phyloP scores from a whole-genome alignment of 257 asterid genomes.

The Eucommia ulmoides region DNA sequence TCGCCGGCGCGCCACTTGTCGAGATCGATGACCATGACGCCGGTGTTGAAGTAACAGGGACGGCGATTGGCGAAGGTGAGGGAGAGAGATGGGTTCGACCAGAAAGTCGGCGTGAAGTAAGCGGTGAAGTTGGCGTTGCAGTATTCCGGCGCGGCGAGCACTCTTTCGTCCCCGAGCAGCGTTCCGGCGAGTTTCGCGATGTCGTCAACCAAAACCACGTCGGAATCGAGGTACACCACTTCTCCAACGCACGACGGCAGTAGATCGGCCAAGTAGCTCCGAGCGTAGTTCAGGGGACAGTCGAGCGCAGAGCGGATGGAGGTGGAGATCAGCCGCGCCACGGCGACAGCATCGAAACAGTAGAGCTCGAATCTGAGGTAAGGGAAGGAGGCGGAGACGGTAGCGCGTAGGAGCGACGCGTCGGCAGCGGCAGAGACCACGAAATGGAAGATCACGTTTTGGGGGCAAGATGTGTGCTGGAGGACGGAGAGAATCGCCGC shows the following conservation, averaged over 20 bases:
- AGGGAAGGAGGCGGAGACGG: constrained; percentile 56
- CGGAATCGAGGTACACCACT: constrained; percentile 81
- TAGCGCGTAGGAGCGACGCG: constrained; percentile 30
- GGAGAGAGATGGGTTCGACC: constrained; percentile 85
- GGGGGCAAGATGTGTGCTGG: constrained; percentile 85
- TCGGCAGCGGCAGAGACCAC: constrained; percentile 53
- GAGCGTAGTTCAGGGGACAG: constrained; percentile 85
- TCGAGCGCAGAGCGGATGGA: constrained; percentile 94
- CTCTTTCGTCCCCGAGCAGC: constrained; percentile 31
- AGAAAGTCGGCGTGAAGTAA: constrained; percentile 77
- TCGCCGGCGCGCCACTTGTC: constrained; percentile 65
- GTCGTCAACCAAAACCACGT: constrained; percentile 76
- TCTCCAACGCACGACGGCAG: constrained; percentile 63
- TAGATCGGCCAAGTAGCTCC: constrained; percentile 69
- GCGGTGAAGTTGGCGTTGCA: constrained; percentile 86
- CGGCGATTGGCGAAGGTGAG: constrained; percentile 51
- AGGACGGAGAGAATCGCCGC: constrained; percentile 77
- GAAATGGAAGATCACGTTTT: constrained; percentile 60
- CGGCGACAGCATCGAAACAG: constrained; percentile 39
- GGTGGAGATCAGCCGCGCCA: constrained; percentile 72
- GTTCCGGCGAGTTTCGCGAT: constrained; percentile 51
- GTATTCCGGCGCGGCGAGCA: constrained; percentile 91
- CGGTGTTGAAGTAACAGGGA: constrained; percentile 91
- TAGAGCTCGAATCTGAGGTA: constrained; percentile 54
- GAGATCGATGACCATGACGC: constrained; percentile 88